Evolutionary conservation across 441 rosid species (phyloP), one percentile per base, ranked within the genome.

Genomic region (Erysimum cheiri): DNA sequence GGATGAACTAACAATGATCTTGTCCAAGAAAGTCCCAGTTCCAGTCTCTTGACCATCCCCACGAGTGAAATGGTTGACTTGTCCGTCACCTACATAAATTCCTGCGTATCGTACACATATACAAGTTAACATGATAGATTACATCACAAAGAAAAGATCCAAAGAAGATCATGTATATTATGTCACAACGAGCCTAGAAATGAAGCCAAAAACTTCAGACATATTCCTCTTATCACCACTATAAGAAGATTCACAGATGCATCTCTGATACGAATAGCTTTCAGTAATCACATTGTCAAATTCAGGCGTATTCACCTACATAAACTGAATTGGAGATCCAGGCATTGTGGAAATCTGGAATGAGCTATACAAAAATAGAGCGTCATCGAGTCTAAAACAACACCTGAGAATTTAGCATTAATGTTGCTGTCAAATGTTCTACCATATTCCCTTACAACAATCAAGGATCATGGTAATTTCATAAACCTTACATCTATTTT

Each of bases 11-110:
- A 84, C 78, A 57, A 85, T 62, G 56, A 91, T 17, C 3, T 74
- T 78, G 76, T 93, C 97, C 14, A 89, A 55, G 54, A 83, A 60
- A 36, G 96, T 87, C 53, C 98, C 98, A 0, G 89, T 86, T 70
- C 93, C 91, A 60, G 86, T 83, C 84, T 93, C 97, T 31, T 80
- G 94, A 22, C 93, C 96, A 63, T 80, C 87, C 19, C 84, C 91
- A 29, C 97, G 83, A 49, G 98, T 93, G 87, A 91, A 91, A 77
- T 93, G 98, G 64, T 86, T 84, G 70, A 93, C 98, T 79, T 78
- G 84, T 71, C 85, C 92, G 6, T 87, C 93, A 24, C 94, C 97
- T 7, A 81, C 56, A 75, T 86, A 89, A 71, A 93, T 89, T 24
- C 97, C 98, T 92, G 69, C 70, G 37, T 10, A 68, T 35, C 52